Base-by-base conservation (phyloP, 139 green algal species). In the Limnomonas spitsbergensis region DNA sequence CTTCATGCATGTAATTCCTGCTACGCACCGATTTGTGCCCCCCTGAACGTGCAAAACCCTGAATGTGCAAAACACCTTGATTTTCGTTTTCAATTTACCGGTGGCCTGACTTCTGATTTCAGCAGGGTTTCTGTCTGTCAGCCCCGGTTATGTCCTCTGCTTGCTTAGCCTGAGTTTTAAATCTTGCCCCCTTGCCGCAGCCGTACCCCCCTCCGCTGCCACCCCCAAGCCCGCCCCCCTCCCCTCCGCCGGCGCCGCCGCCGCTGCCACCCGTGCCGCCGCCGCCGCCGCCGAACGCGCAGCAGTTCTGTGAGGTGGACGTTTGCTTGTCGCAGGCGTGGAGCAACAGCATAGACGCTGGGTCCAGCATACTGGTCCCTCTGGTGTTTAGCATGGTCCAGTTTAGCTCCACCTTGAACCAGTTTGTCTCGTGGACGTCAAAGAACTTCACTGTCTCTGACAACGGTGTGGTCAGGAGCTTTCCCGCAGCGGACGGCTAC, bases 271-370 rank as follows among this genome's bases (percentile, higher is more conserved):
- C 27, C 9, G 7, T 20, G 9, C 66, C 66, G 9, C n/a, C 66
- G 7, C 66, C 66, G 29, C 26, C 66, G 7, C n/a, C 31, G 24
- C 66, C 66, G 7, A 20, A 38, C 31, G 9, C 66, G 7, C 6
- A 32, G 24, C 66, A 72, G n/a, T 39, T 38, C 66, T 72, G 29
- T 37, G n/a, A 72, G 29, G 66, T 72, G 29, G 29, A 72, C 9
- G 66, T 72, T 37, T 72, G 47, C 20, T 20, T 61, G 14, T 61
- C 47, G 14, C 47, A 61, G 47, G 20, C 47, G 14, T 61, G 47
- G 47, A 29, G 14, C 14, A 61, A 61, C 20, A 20, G 47, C 14
- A 20, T 14, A 29, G 20, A 14, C 20, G 47, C 47, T 29, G 47
- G 47, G 14, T 61, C 14, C 47, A 61, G 20, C 47, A 61, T 61